These are phyloP conservation scores for Quercus parvula DNA, from an alignment of 306 rosid genomes.

Conservation along the genomic window DNA sequence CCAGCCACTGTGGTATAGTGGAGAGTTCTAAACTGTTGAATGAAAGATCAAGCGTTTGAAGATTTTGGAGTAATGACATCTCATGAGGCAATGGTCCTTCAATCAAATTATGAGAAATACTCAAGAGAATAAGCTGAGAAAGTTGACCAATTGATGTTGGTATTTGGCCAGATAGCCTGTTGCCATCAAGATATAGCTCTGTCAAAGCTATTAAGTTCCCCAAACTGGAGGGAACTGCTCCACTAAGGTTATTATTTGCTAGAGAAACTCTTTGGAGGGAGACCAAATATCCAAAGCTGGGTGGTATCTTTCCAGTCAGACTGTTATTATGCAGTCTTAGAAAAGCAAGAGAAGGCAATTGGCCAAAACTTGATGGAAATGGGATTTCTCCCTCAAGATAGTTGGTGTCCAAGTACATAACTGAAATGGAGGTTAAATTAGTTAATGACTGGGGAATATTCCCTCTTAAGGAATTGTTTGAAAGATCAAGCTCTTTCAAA, in stretches of 20 bases:
- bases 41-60: slow-evolving; percentile 55
- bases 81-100: slow-evolving; percentile 55
- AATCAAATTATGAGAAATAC: slow-evolving; percentile 42
- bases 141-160: slow-evolving; percentile 56
- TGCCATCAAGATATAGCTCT: slow-evolving; percentile 46
- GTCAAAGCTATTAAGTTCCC: slow-evolving; percentile 42
- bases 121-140: slow-evolving; percentile 45
- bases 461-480: slow-evolving; percentile 51
- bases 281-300: slow-evolving; percentile 37
- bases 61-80: slow-evolving; percentile 53
- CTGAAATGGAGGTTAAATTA: slow-evolving; percentile 47
- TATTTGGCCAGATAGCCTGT: slow-evolving; percentile 46
- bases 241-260: slow-evolving; percentile 49
- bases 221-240: slow-evolving; percentile 55
- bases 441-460: slow-evolving; percentile 43
- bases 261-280: slow-evolving; percentile 51
- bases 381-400: slow-evolving; percentile 50
- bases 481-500: slow-evolving; percentile 55
- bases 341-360: slow-evolving; percentile 43
- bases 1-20: slow-evolving; percentile 47
- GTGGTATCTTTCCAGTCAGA: slow-evolving; percentile 45
- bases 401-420: slow-evolving; percentile 45
- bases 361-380: slow-evolving; percentile 49
- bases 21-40: slow-evolving; percentile 51
- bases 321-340: slow-evolving; percentile 48